Evolutionary conservation across 768 basidiomycete species (phyloP).

Genomic region (Phaeotremella skinneri): DNA sequence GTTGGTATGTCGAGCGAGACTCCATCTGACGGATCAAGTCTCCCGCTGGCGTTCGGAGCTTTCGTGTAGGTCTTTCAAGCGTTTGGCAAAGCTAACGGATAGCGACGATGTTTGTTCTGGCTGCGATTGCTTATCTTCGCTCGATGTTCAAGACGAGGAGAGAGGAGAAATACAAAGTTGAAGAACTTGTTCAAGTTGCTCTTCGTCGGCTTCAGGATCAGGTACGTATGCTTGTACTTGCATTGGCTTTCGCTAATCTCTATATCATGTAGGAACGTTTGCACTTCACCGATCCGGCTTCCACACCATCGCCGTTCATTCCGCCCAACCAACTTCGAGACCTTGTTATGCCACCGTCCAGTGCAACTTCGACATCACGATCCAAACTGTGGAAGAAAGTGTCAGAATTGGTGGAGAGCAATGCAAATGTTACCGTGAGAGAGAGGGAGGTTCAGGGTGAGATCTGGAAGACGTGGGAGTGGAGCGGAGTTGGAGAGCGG

Average conservation of each 20-base stretch:
- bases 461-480: constrained; percentile 50
- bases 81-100: neutral
- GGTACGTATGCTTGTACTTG: constrained; percentile 22
- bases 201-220: constrained; percentile 48
- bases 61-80: constrained; percentile 26
- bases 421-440: constrained; percentile 46
- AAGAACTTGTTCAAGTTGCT: constrained; percentile 47
- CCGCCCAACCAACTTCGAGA: constrained; percentile 50
- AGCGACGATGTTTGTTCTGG: constrained; percentile 32
- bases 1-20: constrained; percentile 49
- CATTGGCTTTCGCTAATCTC: neutral
- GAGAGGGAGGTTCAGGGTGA: constrained; percentile 47
- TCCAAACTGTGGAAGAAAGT: constrained; percentile 41
- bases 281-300: constrained; percentile 48
- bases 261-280: constrained; percentile 36
- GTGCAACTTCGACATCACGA: constrained; percentile 27
- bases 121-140: constrained; percentile 33
- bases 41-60: constrained; percentile 49
- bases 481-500: constrained; percentile 41
- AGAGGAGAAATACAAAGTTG: constrained; percentile 46
- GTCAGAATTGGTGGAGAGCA: constrained; percentile 40
- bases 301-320: constrained; percentile 45
- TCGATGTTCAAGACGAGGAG: constrained; percentile 26
- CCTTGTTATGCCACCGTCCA: constrained; percentile 41
- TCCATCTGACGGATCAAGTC: constrained; percentile 38